phyloP scores from a whole-genome alignment of 169 alveolate genomes.

The Plasmodium relictum region DNA sequence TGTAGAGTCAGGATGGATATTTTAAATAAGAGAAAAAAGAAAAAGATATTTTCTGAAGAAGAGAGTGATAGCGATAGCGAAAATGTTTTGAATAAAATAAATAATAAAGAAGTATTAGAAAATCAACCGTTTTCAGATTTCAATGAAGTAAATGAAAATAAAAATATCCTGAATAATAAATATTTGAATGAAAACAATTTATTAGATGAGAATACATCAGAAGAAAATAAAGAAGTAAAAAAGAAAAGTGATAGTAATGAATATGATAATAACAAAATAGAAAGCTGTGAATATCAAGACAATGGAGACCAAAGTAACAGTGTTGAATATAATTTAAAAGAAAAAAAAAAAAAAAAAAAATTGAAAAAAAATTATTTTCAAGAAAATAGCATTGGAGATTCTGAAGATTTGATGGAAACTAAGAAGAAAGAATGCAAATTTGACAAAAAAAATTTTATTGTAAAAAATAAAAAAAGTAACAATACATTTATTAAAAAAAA shows the following conservation, averaged over 20 bases:
- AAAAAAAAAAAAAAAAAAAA: slow-evolving; percentile 47
- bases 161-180: background rate
- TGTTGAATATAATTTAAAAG: slow-evolving; percentile 5
- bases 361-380: background rate
- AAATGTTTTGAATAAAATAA: background rate
- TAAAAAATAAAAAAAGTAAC: background rate
- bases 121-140: background rate
- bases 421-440: background rate
- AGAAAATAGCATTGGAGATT: slow-evolving; percentile 11
- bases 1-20: slow-evolving; percentile 10
- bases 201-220: background rate
- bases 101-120: background rate
- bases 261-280: slow-evolving; percentile 3
- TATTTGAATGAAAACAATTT: background rate
- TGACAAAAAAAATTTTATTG: slow-evolving; percentile 22
- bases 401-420: background rate
- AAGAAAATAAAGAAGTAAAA: background rate
- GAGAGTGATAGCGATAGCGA: slow-evolving; percentile 29
- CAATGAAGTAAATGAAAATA: background rate
- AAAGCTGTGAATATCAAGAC: slow-evolving; percentile 4
- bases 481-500: background rate
- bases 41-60: slow-evolving; percentile 2
- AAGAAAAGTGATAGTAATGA: background rate
- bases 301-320: background rate
- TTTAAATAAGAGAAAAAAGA: slow-evolving; percentile 33